Conservation (phyloP, 352 stramenopile genomes). For the Pythium aristosporum region DNA sequence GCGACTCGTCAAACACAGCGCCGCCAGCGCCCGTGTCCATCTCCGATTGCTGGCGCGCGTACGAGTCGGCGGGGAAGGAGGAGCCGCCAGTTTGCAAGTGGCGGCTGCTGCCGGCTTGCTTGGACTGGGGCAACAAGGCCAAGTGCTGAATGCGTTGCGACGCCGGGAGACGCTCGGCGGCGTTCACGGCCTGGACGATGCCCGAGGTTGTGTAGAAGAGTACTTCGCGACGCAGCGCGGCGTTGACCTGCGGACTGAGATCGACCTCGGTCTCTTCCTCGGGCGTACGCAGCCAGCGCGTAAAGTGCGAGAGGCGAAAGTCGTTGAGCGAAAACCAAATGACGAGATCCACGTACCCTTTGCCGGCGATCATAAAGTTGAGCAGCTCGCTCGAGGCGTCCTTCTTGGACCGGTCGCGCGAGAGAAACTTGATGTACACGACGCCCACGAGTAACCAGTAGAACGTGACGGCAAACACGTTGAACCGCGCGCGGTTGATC, state of each 20-base stretch:
- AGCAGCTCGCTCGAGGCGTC: slow-evolving; percentile 71
- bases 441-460: slow-evolving; percentile 84
- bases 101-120: slow-evolving; percentile 27
- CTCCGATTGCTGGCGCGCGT: slow-evolving; percentile 52
- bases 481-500: slow-evolving; percentile 87
- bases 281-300: slow-evolving; percentile 53
- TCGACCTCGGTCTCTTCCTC: slow-evolving; percentile 74
- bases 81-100: slow-evolving; percentile 13
- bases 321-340: slow-evolving; percentile 90
- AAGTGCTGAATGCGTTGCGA: slow-evolving; percentile 84
- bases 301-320: slow-evolving; percentile 79
- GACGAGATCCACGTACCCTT: slow-evolving; percentile 87
- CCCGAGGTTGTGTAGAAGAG: slow-evolving; percentile 90
- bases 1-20: slow-evolving; percentile 68
- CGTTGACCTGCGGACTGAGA: slow-evolving; percentile 88
- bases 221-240: slow-evolving; percentile 82
- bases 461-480: slow-evolving; percentile 85
- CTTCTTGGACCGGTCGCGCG: slow-evolving; percentile 48
- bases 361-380: slow-evolving; percentile 86
- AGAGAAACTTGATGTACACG: slow-evolving; percentile 82
- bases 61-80: slow-evolving; percentile 28
- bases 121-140: slow-evolving; percentile 76
- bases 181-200: slow-evolving; percentile 86
- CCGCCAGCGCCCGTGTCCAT: slow-evolving; percentile 19
- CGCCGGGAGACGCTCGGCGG: slow-evolving; percentile 65